These are phyloP conservation scores for Pholiota microspora DNA, from an alignment of 768 basidiomycete species.

Conservation along the genomic window DNA sequence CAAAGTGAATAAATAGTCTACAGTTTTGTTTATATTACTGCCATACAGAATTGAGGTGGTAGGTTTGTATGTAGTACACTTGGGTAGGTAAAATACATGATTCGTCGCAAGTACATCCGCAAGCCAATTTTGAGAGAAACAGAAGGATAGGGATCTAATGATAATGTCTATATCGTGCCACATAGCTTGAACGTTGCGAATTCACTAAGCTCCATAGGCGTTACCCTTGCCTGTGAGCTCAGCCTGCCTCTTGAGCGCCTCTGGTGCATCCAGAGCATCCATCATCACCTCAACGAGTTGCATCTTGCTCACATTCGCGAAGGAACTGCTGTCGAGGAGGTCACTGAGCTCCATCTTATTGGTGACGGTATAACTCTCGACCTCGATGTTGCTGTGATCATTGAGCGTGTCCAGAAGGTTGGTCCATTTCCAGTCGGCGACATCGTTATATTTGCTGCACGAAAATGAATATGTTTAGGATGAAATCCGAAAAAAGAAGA, in stretches of 20 bases:
- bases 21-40: too few relatives aligned
- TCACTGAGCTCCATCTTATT: slow-evolving; percentile 65
- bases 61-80: too few relatives aligned
- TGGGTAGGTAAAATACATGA: too few relatives aligned
- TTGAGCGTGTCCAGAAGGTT: slow-evolving; percentile 55
- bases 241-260: slow-evolving; percentile 53
- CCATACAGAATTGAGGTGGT: too few relatives aligned
- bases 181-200: neutral
- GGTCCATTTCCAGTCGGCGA: slow-evolving; percentile 78
- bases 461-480: neutral
- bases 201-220: slow-evolving; percentile 27
- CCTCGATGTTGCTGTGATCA: slow-evolving; percentile 47
- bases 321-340: slow-evolving; percentile 62
- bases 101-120: too few relatives aligned
- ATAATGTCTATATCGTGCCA: too few relatives aligned
- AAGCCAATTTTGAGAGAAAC: too few relatives aligned
- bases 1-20: too few relatives aligned
- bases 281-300: slow-evolving; percentile 83
- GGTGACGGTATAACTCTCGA: slow-evolving; percentile 55
- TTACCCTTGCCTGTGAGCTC: slow-evolving; percentile 54
- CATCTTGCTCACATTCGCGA: slow-evolving; percentile 62
- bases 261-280: slow-evolving; percentile 70
- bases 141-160: too few relatives aligned
- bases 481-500: neutral
- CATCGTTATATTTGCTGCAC: slow-evolving; percentile 80